Conservation (phyloP, 1,284 basidiomycete genomes). For the Sanguinoderma infundibulare region DNA sequence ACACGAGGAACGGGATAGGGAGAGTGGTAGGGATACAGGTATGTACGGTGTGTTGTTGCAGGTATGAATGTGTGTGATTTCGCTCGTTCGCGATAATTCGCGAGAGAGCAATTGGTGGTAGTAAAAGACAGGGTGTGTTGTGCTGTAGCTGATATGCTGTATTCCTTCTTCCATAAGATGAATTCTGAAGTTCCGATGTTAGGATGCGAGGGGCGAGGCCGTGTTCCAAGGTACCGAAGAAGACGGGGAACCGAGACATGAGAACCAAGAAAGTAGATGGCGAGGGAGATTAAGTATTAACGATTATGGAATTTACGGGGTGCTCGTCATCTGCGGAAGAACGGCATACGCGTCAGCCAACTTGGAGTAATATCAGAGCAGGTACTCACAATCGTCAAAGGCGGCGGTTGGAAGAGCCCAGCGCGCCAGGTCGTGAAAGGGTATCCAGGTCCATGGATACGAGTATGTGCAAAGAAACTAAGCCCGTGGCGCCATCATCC, state of each 20-base stretch:
- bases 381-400: constrained; percentile 23
- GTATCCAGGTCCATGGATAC: constrained; percentile 15
- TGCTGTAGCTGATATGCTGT: not conserved
- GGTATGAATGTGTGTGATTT: not conserved
- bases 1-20: not conserved
- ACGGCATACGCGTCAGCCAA: not conserved
- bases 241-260: not conserved
- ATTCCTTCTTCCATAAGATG: not conserved
- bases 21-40: constrained; percentile 15
- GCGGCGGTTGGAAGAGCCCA: constrained; percentile 9
- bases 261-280: not conserved
- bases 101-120: no score
- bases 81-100: not conserved
- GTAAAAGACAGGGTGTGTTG: constrained; percentile 6
- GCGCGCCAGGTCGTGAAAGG: constrained; percentile 17
- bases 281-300: constrained; percentile 17
- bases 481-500: constrained; percentile 6
- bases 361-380: not conserved
- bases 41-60: constrained; percentile 7
- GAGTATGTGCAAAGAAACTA: not conserved
- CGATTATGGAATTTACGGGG: constrained; percentile 23
- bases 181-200: not conserved
- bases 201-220: not conserved
- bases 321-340: constrained; percentile 15
- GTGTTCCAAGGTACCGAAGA: not conserved